phyloP scores from a whole-genome alignment of 345 rosid genomes.

The Ricinus communis region DNA sequence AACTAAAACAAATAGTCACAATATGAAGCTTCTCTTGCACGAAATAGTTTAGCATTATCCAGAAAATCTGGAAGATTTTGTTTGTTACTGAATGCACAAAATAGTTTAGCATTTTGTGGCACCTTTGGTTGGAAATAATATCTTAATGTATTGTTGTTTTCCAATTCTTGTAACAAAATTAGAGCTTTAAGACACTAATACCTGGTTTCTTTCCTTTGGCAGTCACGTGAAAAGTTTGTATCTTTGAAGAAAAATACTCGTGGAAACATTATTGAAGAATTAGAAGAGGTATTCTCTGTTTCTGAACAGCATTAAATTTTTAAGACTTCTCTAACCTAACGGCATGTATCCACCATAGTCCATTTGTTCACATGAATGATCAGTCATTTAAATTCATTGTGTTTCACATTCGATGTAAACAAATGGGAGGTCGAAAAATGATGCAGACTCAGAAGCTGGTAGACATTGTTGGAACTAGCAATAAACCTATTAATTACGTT shows the following conservation, averaged over 20 bases:
- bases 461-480: neutral
- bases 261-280: constrained; percentile 67
- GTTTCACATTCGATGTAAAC: neutral
- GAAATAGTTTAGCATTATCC: too few relatives aligned
- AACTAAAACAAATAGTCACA: too few relatives aligned
- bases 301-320: neutral
- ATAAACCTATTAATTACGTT: neutral
- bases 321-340: neutral
- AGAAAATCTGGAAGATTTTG: too few relatives aligned
- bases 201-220: constrained; percentile 20
- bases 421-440: neutral
- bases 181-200: neutral
- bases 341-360: neutral
- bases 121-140: neutral
- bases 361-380: neutral
- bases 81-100: too few relatives aligned
- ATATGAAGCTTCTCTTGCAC: too few relatives aligned
- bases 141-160: neutral
- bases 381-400: neutral
- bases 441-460: neutral
- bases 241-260: constrained; percentile 77
- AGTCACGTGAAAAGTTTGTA: constrained; percentile 89
- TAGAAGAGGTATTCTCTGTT: constrained; percentile 68
- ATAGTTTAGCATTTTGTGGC: neutral
- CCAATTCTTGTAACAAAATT: neutral